Base-by-base conservation (phyloP, 2,329 filamentous ascomycete genomes). In the Colletotrichum ledebouriae region DNA sequence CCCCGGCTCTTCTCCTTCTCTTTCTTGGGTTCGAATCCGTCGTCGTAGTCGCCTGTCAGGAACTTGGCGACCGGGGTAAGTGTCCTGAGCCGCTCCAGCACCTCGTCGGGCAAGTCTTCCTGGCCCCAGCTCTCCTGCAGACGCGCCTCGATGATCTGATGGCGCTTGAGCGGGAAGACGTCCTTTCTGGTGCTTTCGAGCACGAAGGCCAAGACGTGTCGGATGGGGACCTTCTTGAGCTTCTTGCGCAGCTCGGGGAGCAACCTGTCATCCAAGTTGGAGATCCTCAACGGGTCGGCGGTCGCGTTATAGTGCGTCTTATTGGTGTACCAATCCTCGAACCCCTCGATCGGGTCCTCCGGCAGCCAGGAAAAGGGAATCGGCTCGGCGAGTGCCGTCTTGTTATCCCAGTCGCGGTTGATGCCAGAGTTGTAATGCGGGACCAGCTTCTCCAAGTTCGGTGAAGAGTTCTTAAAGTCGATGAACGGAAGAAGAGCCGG, bases 111-210 rank as follows among this genome's bases (percentile, higher is more conserved):
- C 11, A 77, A 73, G 10, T 72, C 71, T 7, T 76, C 70, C 11
- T 74, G 71, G 4, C 72, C 67, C 55, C 56, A 59, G 7, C 53
- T 59, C 12, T 74, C 76, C 6, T 69, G 50, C 47, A 73, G 39
- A 9, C 72, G 71, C 0, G 73, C 74, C 10, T 76, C 70, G 25
- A 72, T 73, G 37, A 79, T 75, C 47, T 75, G 73, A 44, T 75
- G 76, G 2, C 75, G 73, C 20, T 77, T 76, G 34, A 80, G 63
- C 0, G 78, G 79, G 50, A 79, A 80, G 11, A 80, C 72, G 59
- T 80, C 78, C 1, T 73, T 75, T 46, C 72, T 78, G 37, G 73
- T 80, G 67, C 74, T 81, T 72, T 78, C 79, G 34, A 80, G 71
- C 37, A 78, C 78, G 4, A 80, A 59, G 15, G 77, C 68, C 22